Evolutionary conservation across 805 yeast genomes (phyloP).

Genomic region (Myxozyma kluyveri): DNA sequence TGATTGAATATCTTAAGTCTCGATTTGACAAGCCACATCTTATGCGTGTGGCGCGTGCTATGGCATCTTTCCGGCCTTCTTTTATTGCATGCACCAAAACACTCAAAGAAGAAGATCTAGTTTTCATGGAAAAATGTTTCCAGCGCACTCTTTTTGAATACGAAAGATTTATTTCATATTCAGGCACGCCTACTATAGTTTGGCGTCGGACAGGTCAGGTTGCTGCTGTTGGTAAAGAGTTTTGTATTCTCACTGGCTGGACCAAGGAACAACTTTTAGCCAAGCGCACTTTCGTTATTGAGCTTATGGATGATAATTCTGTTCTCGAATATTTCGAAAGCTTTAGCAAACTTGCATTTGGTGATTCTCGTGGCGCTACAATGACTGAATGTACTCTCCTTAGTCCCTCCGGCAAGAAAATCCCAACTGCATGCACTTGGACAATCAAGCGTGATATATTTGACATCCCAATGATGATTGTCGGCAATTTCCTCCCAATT

Average conservation of each 20-base stretch:
- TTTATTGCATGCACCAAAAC: slow-evolving; percentile 90
- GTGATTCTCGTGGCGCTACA: slow-evolving; percentile 84
- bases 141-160: slow-evolving; percentile 88
- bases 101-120: slow-evolving; percentile 82
- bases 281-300: slow-evolving; percentile 66
- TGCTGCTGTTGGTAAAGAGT: slow-evolving; percentile 93
- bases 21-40: slow-evolving; percentile 69
- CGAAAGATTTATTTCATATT: slow-evolving; percentile 73
- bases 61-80: slow-evolving; percentile 88
- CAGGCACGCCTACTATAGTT: slow-evolving; percentile 91
- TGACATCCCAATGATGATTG: slow-evolving; percentile 95
- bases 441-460: slow-evolving; percentile 92
- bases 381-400: slow-evolving; percentile 81
- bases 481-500: slow-evolving; percentile 89
- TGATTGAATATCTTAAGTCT: slow-evolving; percentile 66
- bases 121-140: slow-evolving; percentile 94
- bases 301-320: slow-evolving; percentile 71
- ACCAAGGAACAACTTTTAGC: slow-evolving; percentile 61
- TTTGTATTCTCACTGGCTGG: slow-evolving; percentile 91
- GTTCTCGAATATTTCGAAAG: slow-evolving; percentile 85
- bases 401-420: slow-evolving; percentile 46
- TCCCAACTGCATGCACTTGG: slow-evolving; percentile 84
- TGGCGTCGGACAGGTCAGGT: slow-evolving; percentile 97
- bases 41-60: slow-evolving; percentile 77
- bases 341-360: slow-evolving; percentile 81